A percentile compares a stretch with the other conserved stretches of the same genome.
Conservation (phyloP, 208 protist genomes). For the Novymonas esmeraldas region DNA sequence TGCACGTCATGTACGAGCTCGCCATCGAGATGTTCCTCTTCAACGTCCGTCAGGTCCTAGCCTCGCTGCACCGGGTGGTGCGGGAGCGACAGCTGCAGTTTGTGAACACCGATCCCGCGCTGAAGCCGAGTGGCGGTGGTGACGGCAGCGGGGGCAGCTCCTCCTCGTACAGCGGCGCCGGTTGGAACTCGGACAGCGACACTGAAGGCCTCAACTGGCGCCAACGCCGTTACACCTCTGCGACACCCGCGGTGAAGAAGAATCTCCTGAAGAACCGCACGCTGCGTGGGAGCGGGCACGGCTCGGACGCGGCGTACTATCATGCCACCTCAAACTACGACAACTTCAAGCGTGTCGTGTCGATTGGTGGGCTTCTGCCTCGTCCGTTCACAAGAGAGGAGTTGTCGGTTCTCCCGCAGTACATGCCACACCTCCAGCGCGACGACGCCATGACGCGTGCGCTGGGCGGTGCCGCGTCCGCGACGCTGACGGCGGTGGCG, state of each 20-base stretch:
- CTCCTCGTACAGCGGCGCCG: neutral
- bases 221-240: neutral
- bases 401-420: slow-evolving; percentile 49
- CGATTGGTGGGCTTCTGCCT: slow-evolving; percentile 74
- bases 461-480: neutral
- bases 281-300: slow-evolving; percentile 11
- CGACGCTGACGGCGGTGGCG: neutral
- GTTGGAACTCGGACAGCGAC: neutral
- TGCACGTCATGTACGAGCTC: slow-evolving; percentile 83
- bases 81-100: slow-evolving; percentile 80
- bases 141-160: no score
- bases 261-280: slow-evolving; percentile 19
- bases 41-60: slow-evolving; percentile 67
- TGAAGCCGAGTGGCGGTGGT: neutral
- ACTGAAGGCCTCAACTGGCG: neutral
- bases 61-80: slow-evolving; percentile 66
- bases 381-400: slow-evolving; percentile 44
- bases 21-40: slow-evolving; percentile 87
- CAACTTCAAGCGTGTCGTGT: slow-evolving; percentile 53
- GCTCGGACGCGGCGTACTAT: slow-evolving; percentile 34
- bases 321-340: slow-evolving; percentile 79
- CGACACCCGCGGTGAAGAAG: slow-evolving; percentile 1
- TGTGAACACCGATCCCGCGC: slow-evolving; percentile 49
- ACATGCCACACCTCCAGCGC: slow-evolving; percentile 63
- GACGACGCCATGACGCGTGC: slow-evolving; percentile 31